Percentiles rank a stretch among this genome's conserved stretches.
Conservation (phyloP, 306 rosid genomes). For the Vachellia pachyceras region DNA sequence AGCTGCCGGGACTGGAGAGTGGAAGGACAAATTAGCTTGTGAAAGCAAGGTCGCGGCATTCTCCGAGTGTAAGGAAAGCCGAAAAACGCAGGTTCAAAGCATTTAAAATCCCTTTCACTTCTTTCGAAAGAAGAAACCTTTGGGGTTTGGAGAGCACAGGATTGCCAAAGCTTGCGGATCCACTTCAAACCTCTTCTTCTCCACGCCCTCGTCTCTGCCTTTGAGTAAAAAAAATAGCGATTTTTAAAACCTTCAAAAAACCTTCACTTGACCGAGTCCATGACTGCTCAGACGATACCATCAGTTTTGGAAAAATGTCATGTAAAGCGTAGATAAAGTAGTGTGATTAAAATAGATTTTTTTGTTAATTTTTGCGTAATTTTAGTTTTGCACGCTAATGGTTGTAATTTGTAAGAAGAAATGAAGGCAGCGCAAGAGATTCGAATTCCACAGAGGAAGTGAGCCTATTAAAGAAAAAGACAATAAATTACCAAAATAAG, state of each 20-base stretch:
- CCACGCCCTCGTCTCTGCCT: slow-evolving; percentile 46
- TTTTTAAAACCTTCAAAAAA: slow-evolving; percentile 44
- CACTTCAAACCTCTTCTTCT: slow-evolving; percentile 28
- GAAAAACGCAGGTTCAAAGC: slow-evolving; percentile 34
- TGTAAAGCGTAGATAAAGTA: too few relatives aligned
- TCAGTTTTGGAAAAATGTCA: neutral
- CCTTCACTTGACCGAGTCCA: slow-evolving; percentile 63
- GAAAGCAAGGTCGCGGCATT: slow-evolving; percentile 80
- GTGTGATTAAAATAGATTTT: neutral
- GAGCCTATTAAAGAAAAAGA: slow-evolving; percentile 19
- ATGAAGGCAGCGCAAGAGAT: neutral
- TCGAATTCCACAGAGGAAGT: slow-evolving; percentile 1
- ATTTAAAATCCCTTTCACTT: slow-evolving; percentile 28
- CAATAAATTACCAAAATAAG: slow-evolving; percentile 25
- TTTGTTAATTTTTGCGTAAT: neutral
- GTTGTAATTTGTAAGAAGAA: neutral
- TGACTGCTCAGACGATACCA: slow-evolving; percentile 1
- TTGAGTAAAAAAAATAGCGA: slow-evolving; percentile 67
- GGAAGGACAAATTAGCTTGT: slow-evolving; percentile 80
- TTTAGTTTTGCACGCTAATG: slow-evolving; percentile 7
- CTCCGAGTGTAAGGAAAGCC: slow-evolving; percentile 31
- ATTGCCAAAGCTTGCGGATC: slow-evolving; percentile 56
- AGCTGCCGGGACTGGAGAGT: slow-evolving; percentile 69
- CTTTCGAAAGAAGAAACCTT: slow-evolving; percentile 39
- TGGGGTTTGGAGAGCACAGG: slow-evolving; percentile 20